These are phyloP conservation scores for Biscutella laevigata DNA, from an alignment of 441 rosid genomes.

Conservation along the genomic window DNA sequence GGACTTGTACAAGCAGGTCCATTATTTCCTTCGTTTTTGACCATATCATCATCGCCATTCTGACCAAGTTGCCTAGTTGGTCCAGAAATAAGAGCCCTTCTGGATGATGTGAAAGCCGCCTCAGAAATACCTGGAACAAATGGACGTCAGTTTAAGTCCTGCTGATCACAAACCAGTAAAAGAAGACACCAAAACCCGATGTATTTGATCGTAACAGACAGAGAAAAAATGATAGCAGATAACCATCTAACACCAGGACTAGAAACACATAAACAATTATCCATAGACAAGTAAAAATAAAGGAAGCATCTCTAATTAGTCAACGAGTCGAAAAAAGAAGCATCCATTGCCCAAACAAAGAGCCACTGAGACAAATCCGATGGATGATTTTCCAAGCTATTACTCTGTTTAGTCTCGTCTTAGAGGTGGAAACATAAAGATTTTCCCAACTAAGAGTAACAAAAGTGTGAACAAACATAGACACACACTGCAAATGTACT, in stretches of 20 bases:
- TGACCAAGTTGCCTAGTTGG: constrained; percentile 36
- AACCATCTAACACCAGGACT: neutral
- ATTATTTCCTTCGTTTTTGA: constrained; percentile 29
- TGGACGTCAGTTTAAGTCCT: constrained; percentile 8
- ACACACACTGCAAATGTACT: neutral
- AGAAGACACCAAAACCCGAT: neutral
- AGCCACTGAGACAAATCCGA: neutral
- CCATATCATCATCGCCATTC: constrained; percentile 36
- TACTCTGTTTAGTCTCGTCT: neutral
- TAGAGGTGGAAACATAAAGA: neutral
- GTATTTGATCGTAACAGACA: neutral
- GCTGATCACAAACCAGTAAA: constrained; percentile 3
- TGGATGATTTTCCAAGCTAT: neutral
- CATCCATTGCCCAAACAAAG: neutral
- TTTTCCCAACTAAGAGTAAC: constrained; percentile 1
- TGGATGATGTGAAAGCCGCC: constrained; percentile 20
- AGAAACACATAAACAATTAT: neutral
- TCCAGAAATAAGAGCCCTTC: constrained; percentile 36
- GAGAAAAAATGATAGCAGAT: neutral
- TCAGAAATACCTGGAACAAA: constrained; percentile 39
- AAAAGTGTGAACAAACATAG: constrained; percentile 1
- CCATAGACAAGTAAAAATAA: neutral
- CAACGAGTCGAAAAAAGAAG: neutral
- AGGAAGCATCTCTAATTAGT: neutral
- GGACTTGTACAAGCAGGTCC: constrained; percentile 17